A percentile compares a stretch with the other conserved stretches of the same genome.
These are phyloP conservation scores for Sordaria brevicollis DNA, from an alignment of 495 filamentous ascomycete species.

Conservation along the genomic window DNA sequence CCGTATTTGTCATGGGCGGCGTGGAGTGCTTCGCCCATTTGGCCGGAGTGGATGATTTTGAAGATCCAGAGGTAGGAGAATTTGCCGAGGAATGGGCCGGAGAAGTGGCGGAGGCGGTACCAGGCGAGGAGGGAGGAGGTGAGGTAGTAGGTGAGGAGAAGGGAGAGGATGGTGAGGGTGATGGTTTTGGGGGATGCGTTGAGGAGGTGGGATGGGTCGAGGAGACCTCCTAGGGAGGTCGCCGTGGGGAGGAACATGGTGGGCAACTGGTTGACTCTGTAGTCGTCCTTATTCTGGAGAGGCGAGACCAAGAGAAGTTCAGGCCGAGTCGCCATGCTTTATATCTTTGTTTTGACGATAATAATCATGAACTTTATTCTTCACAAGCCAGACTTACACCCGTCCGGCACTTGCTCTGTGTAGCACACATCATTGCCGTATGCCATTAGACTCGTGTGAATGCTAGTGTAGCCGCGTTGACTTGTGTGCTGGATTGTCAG, in stretches of 20 bases:
- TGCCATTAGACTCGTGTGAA: not conserved
- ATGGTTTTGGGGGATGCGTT: not conserved
- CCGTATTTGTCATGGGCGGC: conserved; percentile 18
- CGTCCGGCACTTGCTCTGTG: not conserved
- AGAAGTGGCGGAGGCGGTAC: conserved; percentile 13
- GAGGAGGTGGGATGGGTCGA: not conserved
- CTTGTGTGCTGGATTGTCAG: not conserved
- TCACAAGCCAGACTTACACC: not conserved
- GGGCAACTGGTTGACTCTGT: not conserved
- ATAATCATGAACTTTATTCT: not conserved
- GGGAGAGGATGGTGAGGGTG: not conserved
- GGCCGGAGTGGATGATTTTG: conserved; percentile 3
- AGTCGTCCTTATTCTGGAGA: not conserved
- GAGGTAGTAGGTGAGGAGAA: conserved; percentile 5
- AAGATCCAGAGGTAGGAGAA: conserved; percentile 15
- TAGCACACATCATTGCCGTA: not conserved
- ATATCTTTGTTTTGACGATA: not conserved
- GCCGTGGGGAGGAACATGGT: not conserved
- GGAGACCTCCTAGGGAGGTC: not conserved
- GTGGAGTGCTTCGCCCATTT: conserved; percentile 1
- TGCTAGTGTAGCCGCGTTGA: not conserved
- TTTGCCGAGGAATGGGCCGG: conserved; percentile 10
- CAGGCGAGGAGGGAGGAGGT: conserved; percentile 4
- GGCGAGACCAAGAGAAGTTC: not conserved
- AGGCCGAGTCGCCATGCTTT: not conserved